Base-by-base conservation (phyloP, 2,329 filamentous ascomycete species). In the Scleromitrula shiraiana region DNA sequence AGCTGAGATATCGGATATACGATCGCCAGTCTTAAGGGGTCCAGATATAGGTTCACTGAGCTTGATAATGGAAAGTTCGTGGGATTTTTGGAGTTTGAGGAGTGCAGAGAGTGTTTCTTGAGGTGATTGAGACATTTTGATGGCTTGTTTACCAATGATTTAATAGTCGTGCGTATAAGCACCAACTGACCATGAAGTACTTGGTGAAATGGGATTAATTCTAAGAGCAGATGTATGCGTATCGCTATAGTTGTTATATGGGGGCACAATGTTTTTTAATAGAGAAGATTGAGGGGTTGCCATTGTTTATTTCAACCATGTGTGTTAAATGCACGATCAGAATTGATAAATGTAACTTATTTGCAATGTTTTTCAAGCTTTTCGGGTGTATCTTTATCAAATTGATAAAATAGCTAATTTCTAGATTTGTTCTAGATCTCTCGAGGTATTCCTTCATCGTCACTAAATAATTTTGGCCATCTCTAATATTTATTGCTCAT, bases 31-130 rank as follows among this genome's bases (percentile, higher is more conserved):
- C 24, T 69, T 57, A 2, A 72, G 62, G 42, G 76, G 72, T 38
- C 76, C 74, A 33, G 78, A 76, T 41, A 91, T 81, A 27, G 85
- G 82, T 61, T 89, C 85, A 63, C 83, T 85, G 59, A 93, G 80
- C 56, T 78, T 81, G 57, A 91, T 73, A 58, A 94, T 88, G 45
- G 83, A 82, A 52, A 93, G 74, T 54, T 84, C 76, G 43, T 80
- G 74, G 47, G 74, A 63, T 22, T 70, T 65, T 53, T 81, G 74
- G 2, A 86, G 70, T 40, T 75, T 68, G 35, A 70, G 64, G 36
- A 86, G 67, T 14, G 70, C 63, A 29, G 67, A 63, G 12, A 81
- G 64, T 17, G 74, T 70, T 26, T 73, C 60, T 30, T 56, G 52
- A 15, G 54, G 52, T 15, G 55, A 52, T 40, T 53, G 50, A 14